These are phyloP conservation scores for Paraleonurus japonicus DNA, from an alignment of 257 asterid species.

Conservation along the genomic window DNA sequence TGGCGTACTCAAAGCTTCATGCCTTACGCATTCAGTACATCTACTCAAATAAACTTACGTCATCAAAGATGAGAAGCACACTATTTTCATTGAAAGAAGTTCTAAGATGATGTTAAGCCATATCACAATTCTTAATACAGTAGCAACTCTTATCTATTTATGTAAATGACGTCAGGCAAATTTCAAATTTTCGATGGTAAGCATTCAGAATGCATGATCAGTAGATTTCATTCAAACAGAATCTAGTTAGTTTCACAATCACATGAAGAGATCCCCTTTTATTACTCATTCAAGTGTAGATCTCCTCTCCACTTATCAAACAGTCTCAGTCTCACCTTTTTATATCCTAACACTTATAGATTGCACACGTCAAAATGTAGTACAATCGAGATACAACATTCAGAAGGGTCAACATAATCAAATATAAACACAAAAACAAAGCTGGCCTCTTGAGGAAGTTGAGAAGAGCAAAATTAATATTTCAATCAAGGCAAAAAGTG, in stretches of 20 bases:
- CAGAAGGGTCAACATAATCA: slow-evolving; percentile 16
- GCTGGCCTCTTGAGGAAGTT: neutral
- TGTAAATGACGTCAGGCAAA: too few species aligned
- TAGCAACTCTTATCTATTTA: too few species aligned
- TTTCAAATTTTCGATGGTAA: too few species aligned
- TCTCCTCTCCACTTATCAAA: neutral
- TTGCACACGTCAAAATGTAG: neutral
- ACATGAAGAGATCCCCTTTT: neutral
- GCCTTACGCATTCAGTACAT: too few species aligned
- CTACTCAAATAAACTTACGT: too few species aligned
- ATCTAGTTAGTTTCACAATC: neutral
- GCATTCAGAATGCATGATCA: too few species aligned
- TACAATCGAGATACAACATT: neutral
- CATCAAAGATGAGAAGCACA: too few species aligned
- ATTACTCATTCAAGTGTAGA: neutral
- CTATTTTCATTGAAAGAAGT: too few species aligned
- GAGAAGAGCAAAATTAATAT: neutral
- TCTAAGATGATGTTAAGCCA: too few species aligned
- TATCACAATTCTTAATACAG: too few species aligned
- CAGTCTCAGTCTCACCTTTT: neutral
- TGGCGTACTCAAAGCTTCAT: too few species aligned
- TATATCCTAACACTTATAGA: neutral
- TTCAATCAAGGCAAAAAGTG: neutral
- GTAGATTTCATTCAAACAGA: too few species aligned
- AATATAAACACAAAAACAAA: slow-evolving; percentile 2